Conservation (phyloP, 2,329 filamentous ascomycete species). For the Diaporthe sp. region DNA sequence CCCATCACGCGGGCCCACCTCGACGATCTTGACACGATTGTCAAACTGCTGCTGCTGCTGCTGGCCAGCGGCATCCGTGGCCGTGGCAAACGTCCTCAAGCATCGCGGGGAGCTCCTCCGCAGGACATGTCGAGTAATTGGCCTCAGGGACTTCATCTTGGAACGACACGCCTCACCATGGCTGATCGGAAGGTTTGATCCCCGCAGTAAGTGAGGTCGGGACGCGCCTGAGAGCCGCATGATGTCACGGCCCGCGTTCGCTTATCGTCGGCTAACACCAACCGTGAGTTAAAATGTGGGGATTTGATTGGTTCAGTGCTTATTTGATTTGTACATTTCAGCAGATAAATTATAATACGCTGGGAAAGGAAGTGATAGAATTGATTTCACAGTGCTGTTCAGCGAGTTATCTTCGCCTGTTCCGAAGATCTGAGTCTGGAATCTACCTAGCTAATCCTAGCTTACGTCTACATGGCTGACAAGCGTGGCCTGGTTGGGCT, state of each 20-base stretch:
- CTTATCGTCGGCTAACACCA: constrained; percentile 24
- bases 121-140: constrained; percentile 17
- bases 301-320: background rate
- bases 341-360: background rate
- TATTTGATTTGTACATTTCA: background rate
- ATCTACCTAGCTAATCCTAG: background rate
- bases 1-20: constrained; percentile 88
- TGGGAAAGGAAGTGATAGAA: background rate
- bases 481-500: background rate
- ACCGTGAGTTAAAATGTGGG: background rate
- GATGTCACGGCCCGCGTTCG: constrained; percentile 26
- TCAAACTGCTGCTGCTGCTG: constrained; percentile 41
- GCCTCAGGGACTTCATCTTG: constrained; percentile 32
- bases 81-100: constrained; percentile 53
- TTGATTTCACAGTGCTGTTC: background rate
- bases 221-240: constrained; percentile 21
- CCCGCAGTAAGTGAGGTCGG: constrained; percentile 9
- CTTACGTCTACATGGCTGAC: background rate
- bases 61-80: constrained; percentile 40
- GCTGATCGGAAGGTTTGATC: constrained; percentile 12
- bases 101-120: constrained; percentile 24
- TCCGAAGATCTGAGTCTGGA: background rate
- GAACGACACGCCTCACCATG: constrained; percentile 27
- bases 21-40: constrained; percentile 73
- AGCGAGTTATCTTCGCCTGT: background rate